These are phyloP conservation scores for Tricholoma bakamatsutake DNA, from an alignment of 768 basidiomycete species.

Conservation along the genomic window DNA sequence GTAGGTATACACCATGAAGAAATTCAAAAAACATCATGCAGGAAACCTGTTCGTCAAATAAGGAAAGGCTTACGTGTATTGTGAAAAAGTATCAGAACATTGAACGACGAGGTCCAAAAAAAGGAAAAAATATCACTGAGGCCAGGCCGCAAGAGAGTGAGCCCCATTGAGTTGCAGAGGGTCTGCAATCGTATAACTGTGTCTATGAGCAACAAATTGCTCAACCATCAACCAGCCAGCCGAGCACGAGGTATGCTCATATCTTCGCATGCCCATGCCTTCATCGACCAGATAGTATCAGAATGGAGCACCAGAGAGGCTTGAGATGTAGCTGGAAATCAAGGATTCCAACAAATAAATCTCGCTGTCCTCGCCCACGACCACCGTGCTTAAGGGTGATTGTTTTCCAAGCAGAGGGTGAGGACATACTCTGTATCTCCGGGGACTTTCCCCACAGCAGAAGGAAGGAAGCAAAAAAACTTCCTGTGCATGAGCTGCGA, in stretches of 20 bases:
- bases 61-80: not conserved
- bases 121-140: conserved; percentile 36
- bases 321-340: conserved; percentile 39
- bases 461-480: conserved; percentile 37
- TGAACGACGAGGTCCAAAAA: not conserved
- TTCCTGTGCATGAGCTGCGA: conserved; percentile 79
- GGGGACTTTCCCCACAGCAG: conserved; percentile 93
- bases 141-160: conserved; percentile 72
- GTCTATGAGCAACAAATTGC: conserved; percentile 74
- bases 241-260: conserved; percentile 59
- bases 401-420: conserved; percentile 59
- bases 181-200: conserved; percentile 83
- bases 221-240: conserved; percentile 29
- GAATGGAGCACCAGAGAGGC: conserved; percentile 50
- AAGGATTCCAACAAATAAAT: conserved; percentile 32
- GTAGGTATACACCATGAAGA: conserved; percentile 86
- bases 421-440: conserved; percentile 74
- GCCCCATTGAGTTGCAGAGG: conserved; percentile 80
- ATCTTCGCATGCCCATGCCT: conserved; percentile 64
- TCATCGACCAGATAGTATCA: conserved; percentile 28
- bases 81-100: not conserved
- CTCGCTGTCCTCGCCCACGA: conserved; percentile 48
- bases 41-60: conserved; percentile 12
- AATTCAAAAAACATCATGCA: conserved; percentile 74
- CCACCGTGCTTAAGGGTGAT: conserved; percentile 70